Base-by-base conservation (phyloP, 1,139 yeast genomes). In the Geotrichum carabidarum region DNA sequence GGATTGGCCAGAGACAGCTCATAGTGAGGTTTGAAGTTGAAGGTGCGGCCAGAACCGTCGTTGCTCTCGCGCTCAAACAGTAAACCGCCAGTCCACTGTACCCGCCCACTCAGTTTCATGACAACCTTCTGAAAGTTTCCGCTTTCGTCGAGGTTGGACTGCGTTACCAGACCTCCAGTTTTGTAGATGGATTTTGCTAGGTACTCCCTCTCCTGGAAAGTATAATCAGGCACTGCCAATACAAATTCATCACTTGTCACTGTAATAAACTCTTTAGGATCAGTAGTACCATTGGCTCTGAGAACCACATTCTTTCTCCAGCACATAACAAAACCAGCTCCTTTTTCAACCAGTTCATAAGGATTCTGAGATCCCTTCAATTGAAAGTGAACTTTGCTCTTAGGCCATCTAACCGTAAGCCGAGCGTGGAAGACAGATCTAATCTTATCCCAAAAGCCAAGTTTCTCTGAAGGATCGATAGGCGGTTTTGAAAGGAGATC, bases 401-500 rank as follows among this genome's bases (percentile, higher is more conserved):
- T 73, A 22, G 71, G 68, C 80, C 84, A 79, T 8, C 69, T 65
- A 51, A 82, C 69, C 6, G 65, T 66, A 43, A 81, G 61, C 18
- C 79, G 72, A 0, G 85, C 84, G 66, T 84, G 90, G 58, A 83
- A 71, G 18, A 79, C 73, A 18, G 80, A 73, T 47, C 90, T 68
- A n/a, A 83, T 71, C 63, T 83, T 84, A 65, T 84, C 90, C 99
- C 79, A 88, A 72, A 69, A 85, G 0, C 98, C 98, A 31, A 90
- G 72, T 46, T 80, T 80, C 1, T 88, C 87, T 57, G 96, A 86
- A 22, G 90, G 91, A 67, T 93, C 98, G 14, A 86, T 74, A 11
- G 82, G 84, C 0, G 90, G 88, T 60, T 83, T 93, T 0, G 95
- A 83, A 66, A 91, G 87, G 53, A 86, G 84, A 63, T 90, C 96